A percentile compares a stretch with the other conserved stretches of the same genome.
Conservation (phyloP, 2,329 filamentous ascomycete genomes). For the Aspergillus ochraceus region DNA sequence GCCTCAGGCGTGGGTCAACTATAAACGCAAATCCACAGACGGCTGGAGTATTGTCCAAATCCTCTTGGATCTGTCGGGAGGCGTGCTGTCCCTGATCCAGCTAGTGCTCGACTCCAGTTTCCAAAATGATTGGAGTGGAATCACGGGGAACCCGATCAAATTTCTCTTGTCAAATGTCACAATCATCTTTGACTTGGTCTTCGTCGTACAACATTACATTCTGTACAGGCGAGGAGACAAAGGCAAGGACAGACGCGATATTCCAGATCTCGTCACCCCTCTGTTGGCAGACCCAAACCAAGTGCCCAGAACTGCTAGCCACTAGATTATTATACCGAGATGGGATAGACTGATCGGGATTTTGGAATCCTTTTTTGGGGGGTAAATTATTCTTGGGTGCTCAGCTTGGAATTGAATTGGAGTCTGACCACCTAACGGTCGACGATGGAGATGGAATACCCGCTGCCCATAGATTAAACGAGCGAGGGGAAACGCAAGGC, state of each 20-base stretch:
- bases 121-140: conserved; percentile 82
- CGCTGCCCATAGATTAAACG: not conserved
- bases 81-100: conserved; percentile 77
- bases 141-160: conserved; percentile 91
- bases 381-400: not conserved
- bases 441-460: not conserved
- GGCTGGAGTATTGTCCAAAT: conserved; percentile 89
- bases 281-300: conserved; percentile 25
- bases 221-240: conserved; percentile 58
- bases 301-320: conserved; percentile 8
- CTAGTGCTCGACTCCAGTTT: conserved; percentile 81
- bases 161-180: conserved; percentile 81
- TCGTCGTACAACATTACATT: conserved; percentile 85
- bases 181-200: conserved; percentile 81
- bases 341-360: not conserved
- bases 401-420: not conserved
- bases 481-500: not conserved
- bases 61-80: conserved; percentile 78
- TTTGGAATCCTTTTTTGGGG: not conserved
- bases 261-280: conserved; percentile 27
- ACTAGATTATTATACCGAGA: conserved; percentile 1
- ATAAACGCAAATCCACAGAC: conserved; percentile 75
- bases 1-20: conserved; percentile 82
- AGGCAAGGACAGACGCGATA: conserved; percentile 18
- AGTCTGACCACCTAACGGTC: not conserved